Percentiles rank a stretch among this genome's conserved stretches.
phyloP scores from a whole-genome alignment of 805 yeast genomes.

The Pichia cephalocereana region DNA sequence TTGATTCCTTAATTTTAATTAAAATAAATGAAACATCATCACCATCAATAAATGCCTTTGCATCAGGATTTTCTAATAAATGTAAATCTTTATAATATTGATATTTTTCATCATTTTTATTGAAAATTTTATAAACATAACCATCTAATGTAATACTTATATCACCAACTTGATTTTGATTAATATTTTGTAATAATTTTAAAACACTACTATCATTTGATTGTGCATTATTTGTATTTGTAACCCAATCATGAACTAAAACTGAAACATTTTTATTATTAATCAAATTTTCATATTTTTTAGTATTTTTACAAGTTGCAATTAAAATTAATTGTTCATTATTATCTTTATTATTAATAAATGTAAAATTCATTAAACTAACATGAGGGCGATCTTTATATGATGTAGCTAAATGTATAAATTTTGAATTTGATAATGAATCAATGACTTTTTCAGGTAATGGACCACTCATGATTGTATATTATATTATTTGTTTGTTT shows the following conservation, averaged over 20 bases:
- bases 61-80: conserved; percentile 57
- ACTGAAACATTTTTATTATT: conserved; percentile 73
- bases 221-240: conserved; percentile 25
- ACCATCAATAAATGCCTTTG: conserved; percentile 54
- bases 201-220: conserved; percentile 27
- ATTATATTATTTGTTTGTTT: too few relatives aligned
- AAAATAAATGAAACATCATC: conserved; percentile 59
- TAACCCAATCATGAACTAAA: conserved; percentile 85
- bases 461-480: conserved; percentile 11
- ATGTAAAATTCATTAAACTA: conserved; percentile 84
- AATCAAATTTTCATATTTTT: conserved; percentile 61
- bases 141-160: conserved; percentile 81
- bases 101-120: conserved; percentile 38
- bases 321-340: conserved; percentile 38
- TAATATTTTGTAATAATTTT: conserved; percentile 62
- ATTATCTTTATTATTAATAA: conserved; percentile 27
- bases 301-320: conserved; percentile 63
- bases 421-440: conserved; percentile 52
- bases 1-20: conserved; percentile 56
- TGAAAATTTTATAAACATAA: conserved; percentile 44
- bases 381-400: conserved; percentile 67
- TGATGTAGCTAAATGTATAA: conserved; percentile 80
- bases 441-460: conserved; percentile 28
- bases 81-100: conserved; percentile 54
- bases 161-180: conserved; percentile 70